Base-by-base conservation (phyloP, 129 eudicot species). In the Pseudognaphalium luteoalbum region DNA sequence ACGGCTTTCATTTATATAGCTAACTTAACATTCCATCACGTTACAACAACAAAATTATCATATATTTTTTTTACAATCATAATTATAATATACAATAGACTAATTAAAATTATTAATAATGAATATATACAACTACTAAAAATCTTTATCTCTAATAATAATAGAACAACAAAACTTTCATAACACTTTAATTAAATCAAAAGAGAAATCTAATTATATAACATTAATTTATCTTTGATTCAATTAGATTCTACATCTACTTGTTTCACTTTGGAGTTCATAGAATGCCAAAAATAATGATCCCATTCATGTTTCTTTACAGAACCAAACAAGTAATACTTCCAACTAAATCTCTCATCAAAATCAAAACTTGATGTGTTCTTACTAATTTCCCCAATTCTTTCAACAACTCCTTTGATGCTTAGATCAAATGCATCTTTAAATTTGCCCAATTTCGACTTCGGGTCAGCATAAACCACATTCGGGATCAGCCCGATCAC, bases 401-500 rank as follows among this genome's bases (percentile, higher is more conserved):
- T 85, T 30, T 82, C 77, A 75, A 91, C 6, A 30, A 94, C 88
- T 22, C 96, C 97, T 34, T 73, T 63, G 14, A 94, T 30, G 16
- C 97, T 47, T 6, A 91, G 15, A 81, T 94, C 99, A 67, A 91
- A 94, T 16, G 99, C 99, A 82, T 94, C 99, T 4, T 83, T 66
- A 4, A 81, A 14, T 16, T 16, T 85, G 58, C 80, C 76, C 78
- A 87, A 33, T 64, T 63, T 85, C 60, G 89, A 81, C 65, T 87
- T 87, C 25, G 97, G 93, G 66, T 94, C 87, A 0, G 87, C 88
- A 64, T 94, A 94, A 5, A 78, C 73, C n/a, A 91, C 78, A 65
- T 35, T 89, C 2, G 97, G 97, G 2, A 94, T 94, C 29, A 91
- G 28, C 71, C 70, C 75, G 58, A 94, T 86, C 54, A 91, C 96